Conservation (phyloP, 176 grass and related monocot genomes). For the Tillandsia fasciculata region DNA sequence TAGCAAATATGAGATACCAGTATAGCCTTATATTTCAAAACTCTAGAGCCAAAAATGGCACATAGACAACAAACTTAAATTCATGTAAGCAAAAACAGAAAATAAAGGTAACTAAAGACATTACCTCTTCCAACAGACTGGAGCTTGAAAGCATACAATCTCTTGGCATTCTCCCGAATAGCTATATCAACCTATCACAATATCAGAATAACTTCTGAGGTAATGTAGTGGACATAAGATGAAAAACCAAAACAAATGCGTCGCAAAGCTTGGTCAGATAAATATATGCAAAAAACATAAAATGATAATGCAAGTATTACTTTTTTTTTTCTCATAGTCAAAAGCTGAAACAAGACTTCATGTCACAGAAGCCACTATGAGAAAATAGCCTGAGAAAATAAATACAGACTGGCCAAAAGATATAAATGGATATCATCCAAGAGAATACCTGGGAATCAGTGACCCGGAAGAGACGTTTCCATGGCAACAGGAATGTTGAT, state of each 20-base stretch:
- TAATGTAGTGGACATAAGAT: neutral
- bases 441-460: slow-evolving; percentile 92
- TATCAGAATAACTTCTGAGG: slow-evolving; percentile 14
- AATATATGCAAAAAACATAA: neutral
- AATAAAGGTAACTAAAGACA: neutral
- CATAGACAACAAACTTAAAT: neutral
- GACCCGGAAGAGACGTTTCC: slow-evolving; percentile 93
- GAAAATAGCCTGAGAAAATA: neutral
- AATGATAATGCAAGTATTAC: neutral
- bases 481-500: slow-evolving; percentile 86
- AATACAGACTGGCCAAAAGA: slow-evolving; percentile 7
- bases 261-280: neutral
- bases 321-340: neutral
- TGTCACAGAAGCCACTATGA: no score
- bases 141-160: slow-evolving; percentile 63
- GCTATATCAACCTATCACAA: slow-evolving; percentile 82
- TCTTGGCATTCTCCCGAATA: slow-evolving; percentile 93
- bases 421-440: slow-evolving; percentile 7
- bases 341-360: no score
- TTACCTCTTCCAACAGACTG: slow-evolving; percentile 80
- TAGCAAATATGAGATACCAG: no score
- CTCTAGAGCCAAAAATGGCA: no score
- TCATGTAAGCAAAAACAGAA: neutral
- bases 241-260: slow-evolving; percentile 6
- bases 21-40: no score